Evolutionary conservation across 2,329 filamentous ascomycete genomes (phyloP).

Genomic region (Helicocarpus griseus): DNA sequence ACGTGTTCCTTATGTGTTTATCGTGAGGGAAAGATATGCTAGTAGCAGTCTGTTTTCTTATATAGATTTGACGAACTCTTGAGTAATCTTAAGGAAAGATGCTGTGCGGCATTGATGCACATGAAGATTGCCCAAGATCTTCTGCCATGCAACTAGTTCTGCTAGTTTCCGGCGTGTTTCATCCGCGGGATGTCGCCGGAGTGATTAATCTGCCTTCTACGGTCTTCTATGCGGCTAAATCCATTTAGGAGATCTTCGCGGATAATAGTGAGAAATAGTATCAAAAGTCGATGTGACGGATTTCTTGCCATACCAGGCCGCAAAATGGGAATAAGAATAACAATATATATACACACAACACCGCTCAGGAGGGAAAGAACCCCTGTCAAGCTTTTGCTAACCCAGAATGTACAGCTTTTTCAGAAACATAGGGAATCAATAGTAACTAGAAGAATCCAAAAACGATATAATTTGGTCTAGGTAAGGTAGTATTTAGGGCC

Average conservation of each 20-base stretch:
- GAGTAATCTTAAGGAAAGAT: too few relatives aligned
- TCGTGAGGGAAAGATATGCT: too few relatives aligned
- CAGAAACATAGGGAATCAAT: not conserved
- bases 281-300: too few relatives aligned
- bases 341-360: too few relatives aligned
- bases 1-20: not conserved
- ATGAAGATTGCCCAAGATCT: too few relatives aligned
- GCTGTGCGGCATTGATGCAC: not conserved
- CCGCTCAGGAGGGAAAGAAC: not conserved
- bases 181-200: too few relatives aligned
- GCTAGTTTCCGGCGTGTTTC: too few relatives aligned
- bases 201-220: not conserved
- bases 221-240: not conserved
- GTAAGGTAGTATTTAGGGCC: slow-evolving; percentile 58
- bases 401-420: not conserved
- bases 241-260: not conserved
- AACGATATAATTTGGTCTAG: slow-evolving; percentile 16
- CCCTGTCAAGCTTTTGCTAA: not conserved
- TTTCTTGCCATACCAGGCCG: not conserved
- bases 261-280: not conserved
- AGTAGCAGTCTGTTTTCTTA: too few relatives aligned
- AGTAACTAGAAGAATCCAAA: slow-evolving; percentile 1
- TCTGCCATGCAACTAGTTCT: too few relatives aligned
- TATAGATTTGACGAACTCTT: too few relatives aligned
- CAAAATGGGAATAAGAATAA: slow-evolving; percentile 2